Percentiles rank a stretch among this genome's conserved stretches.
phyloP scores from a whole-genome alignment of 2,329 filamentous ascomycete genomes.

The Colletotrichum nymphaeae region DNA sequence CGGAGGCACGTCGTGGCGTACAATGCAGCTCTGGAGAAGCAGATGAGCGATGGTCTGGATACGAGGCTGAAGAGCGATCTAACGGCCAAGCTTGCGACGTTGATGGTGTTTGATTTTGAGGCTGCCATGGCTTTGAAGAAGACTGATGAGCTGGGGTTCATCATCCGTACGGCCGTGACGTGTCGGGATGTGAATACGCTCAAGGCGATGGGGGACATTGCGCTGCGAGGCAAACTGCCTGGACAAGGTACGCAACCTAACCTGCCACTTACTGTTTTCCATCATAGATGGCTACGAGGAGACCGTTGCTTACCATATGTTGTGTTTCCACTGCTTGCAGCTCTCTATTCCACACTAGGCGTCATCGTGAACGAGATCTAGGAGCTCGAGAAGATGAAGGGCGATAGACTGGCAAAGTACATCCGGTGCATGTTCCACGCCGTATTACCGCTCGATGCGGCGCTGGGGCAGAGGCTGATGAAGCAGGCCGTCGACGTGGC shows the following conservation, averaged over 20 bases:
- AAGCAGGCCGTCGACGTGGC: slow-evolving; percentile 71
- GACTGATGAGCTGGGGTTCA: slow-evolving; percentile 73
- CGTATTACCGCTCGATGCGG: slow-evolving; percentile 67
- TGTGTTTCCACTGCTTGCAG: slow-evolving; percentile 44
- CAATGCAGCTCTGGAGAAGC: slow-evolving; percentile 55
- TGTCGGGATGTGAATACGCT: slow-evolving; percentile 61
- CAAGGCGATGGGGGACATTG: slow-evolving; percentile 74
- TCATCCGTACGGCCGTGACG: slow-evolving; percentile 64
- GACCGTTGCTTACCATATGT: neutral
- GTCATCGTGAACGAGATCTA: slow-evolving; percentile 78
- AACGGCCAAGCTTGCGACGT: slow-evolving; percentile 69
- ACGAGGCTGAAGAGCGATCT: slow-evolving; percentile 63
- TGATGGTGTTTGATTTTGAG: slow-evolving; percentile 85
- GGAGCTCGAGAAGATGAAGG: slow-evolving; percentile 65
- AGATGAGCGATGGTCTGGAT: slow-evolving; percentile 50
- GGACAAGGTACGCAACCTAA: slow-evolving; percentile 54
- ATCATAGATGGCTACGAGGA: neutral
- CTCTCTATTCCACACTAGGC: slow-evolving; percentile 65
- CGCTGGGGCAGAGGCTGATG: slow-evolving; percentile 68
- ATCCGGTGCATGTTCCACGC: slow-evolving; percentile 81
- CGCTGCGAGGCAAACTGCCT: slow-evolving; percentile 66
- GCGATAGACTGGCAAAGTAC: slow-evolving; percentile 76
- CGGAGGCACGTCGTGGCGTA: slow-evolving; percentile 72
- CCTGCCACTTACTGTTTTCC: neutral
- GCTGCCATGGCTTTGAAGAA: slow-evolving; percentile 73